Percentiles rank a stretch among this genome's conserved stretches.
phyloP scores from a whole-genome alignment of 495 filamentous ascomycete genomes.

The Chaetomium fimeti region DNA sequence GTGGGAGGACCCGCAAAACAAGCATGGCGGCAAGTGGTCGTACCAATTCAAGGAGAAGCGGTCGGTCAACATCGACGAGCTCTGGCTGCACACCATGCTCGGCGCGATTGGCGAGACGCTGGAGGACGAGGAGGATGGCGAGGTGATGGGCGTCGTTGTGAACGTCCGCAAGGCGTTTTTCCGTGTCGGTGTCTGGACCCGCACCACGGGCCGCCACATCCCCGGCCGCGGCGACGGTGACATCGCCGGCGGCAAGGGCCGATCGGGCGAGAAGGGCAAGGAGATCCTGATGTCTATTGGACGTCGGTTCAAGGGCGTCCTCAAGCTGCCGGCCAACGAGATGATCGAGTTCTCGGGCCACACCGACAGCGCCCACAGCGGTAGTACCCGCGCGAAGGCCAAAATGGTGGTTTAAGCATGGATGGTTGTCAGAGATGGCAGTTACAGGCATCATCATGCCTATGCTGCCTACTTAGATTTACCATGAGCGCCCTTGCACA shows the following conservation, averaged over 20 bases:
- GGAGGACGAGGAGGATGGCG: constrained; percentile 87
- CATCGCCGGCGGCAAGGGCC: constrained; percentile 64
- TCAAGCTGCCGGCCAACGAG: constrained; percentile 73
- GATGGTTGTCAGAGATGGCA: background rate
- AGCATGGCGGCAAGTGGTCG: constrained; percentile 98
- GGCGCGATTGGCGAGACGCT: constrained; percentile 97
- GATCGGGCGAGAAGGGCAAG: constrained; percentile 74
- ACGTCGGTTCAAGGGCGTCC: constrained; percentile 81
- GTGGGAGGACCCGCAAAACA: constrained; percentile 98
- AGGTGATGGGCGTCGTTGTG: constrained; percentile 99
- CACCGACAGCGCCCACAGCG: constrained; percentile 86
- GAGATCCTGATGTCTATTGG: constrained; percentile 81
- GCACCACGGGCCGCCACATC: constrained; percentile 79
- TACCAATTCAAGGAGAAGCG: constrained; percentile 97
- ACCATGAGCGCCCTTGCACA: background rate
- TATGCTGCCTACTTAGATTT: background rate
- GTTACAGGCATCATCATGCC: background rate
- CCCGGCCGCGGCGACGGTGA: constrained; percentile 71
- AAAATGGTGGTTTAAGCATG: constrained; percentile 73
- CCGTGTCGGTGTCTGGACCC: constrained; percentile 90
- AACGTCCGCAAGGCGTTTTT: constrained; percentile 98
- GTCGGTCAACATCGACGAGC: constrained; percentile 81
- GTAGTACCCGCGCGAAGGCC: constrained; percentile 91
- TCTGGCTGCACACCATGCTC: constrained; percentile 97
- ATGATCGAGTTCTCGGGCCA: constrained; percentile 92